Percentiles rank a stretch among this genome's conserved stretches.
phyloP scores from a whole-genome alignment of 148 eudicot genomes.

The Rhododendron henanense region DNA sequence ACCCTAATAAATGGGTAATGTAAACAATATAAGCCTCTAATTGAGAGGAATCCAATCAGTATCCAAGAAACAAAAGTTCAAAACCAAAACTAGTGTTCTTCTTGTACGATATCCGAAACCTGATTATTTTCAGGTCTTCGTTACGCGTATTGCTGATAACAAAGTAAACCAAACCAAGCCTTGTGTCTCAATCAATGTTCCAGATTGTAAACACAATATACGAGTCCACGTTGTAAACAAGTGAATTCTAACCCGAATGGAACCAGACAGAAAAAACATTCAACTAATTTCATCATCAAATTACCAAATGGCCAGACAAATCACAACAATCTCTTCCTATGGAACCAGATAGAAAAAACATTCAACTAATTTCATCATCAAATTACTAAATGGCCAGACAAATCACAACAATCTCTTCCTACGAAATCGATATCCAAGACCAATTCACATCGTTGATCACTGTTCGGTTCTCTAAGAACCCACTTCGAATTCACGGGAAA shows the following conservation, averaged over 20 bases:
- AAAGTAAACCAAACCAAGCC: background rate
- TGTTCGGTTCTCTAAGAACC: too few species aligned
- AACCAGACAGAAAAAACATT: too few species aligned
- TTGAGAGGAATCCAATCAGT: background rate
- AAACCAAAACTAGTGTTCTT: background rate
- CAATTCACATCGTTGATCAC: too few species aligned
- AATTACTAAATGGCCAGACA: too few species aligned
- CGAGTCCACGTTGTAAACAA: background rate
- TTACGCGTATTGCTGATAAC: background rate
- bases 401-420: too few species aligned
- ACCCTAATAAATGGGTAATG: conserved; percentile 38
- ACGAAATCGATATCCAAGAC: too few species aligned
- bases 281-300: too few species aligned
- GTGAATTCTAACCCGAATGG: background rate
- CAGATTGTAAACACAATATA: background rate
- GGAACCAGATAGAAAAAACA: too few species aligned
- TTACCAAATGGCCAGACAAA: too few species aligned
- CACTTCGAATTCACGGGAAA: background rate
- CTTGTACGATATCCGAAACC: background rate
- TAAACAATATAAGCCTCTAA: conserved; percentile 6
- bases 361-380: too few species aligned
- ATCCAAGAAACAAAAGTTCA: background rate
- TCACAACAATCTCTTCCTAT: too few species aligned
- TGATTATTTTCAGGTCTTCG: background rate
- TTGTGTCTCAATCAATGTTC: background rate